Base-by-base conservation (phyloP, 2,329 filamentous ascomycete genomes). In the Ophiostoma fasciatum region DNA sequence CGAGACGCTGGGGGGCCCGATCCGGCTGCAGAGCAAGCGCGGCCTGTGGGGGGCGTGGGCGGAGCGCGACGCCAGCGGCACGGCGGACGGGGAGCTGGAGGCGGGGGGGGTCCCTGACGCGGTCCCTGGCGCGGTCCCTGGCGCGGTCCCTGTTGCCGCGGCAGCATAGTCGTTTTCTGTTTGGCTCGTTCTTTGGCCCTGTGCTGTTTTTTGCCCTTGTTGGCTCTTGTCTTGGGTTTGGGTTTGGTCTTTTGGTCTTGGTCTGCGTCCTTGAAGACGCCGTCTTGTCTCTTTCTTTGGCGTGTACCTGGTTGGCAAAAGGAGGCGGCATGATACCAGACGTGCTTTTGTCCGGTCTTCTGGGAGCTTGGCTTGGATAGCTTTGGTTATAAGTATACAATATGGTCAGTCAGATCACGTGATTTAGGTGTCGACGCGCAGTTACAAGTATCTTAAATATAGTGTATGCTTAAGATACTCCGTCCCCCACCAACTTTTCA, bases 31-130 rank as follows among this genome's bases (percentile, higher is more conserved):
- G 46, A 85, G 81, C 40, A 98, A 98, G 71, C 74, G 83, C 48
- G 88, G 83, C n/a, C 75, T 98, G 3, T 98, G 90, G 88, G 90
- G 88, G 35, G 76, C 79, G 26, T 98, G 90, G 90, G 90, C 90
- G 1, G 90, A 96, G 64, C 64, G 68, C 26, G 73, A 78, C 53
- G 72, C 72, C 30, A 72, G 72, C 40, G 73, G 72, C 33, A 71
- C 76, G 53, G 36, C 15, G 11, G 36, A 34, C 4, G 27, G 33
- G 14, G 27, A 32, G 13, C 6, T 19, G 10, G 14, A 5, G 17
- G 13, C 22, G 3, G 18, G 23, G 9, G 11, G 11, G 8, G 23
- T 13, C 4, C 9, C 28, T 3, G 28, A 19, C 7, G 28, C 14
- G 4, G 28, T 23, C 20, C 12, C 12, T n/a, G 12, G 28, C 20